A percentile compares a stretch with the other conserved stretches of the same genome.
These are phyloP conservation scores for Peniophora sp. DNA, from an alignment of 1,284 basidiomycete species.

Conservation along the genomic window DNA sequence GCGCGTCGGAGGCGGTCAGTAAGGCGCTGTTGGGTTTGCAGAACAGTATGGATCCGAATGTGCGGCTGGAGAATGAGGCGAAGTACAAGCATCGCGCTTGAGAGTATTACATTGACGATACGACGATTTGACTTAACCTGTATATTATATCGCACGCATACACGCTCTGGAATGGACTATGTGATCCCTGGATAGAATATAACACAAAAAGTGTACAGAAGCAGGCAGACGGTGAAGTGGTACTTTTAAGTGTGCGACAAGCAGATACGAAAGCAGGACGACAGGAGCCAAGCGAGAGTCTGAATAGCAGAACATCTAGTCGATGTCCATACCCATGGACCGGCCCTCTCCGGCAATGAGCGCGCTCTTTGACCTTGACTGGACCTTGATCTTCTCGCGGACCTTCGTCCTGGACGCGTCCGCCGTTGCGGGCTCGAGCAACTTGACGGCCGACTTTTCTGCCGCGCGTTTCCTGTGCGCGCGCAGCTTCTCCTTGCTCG, in stretches of 20 bases:
- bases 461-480: slow-evolving; percentile 62
- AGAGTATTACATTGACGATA: slow-evolving; percentile 7
- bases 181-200: neutral
- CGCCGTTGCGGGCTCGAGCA: slow-evolving; percentile 60
- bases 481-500: slow-evolving; percentile 63
- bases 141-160: neutral
- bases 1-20: slow-evolving; percentile 91
- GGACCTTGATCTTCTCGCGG: slow-evolving; percentile 75
- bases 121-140: slow-evolving; percentile 12
- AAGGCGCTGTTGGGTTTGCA: slow-evolving; percentile 91
- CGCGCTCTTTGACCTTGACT: slow-evolving; percentile 61
- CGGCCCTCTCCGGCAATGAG: slow-evolving; percentile 71
- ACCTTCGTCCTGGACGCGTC: slow-evolving; percentile 39
- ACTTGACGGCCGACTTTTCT: slow-evolving; percentile 53
- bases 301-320: slow-evolving; percentile 32
- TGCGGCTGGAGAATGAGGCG: slow-evolving; percentile 73
- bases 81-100: slow-evolving; percentile 76
- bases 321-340: slow-evolving; percentile 79
- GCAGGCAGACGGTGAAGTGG: neutral
- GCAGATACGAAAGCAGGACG: slow-evolving; percentile 6
- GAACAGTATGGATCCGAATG: slow-evolving; percentile 80
- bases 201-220: slow-evolving; percentile 1
- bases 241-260: neutral
- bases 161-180: neutral
- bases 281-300: slow-evolving; percentile 12